phyloP scores from a whole-genome alignment of 2,329 filamentous ascomycete genomes.

The Fusarium zealandicum region DNA sequence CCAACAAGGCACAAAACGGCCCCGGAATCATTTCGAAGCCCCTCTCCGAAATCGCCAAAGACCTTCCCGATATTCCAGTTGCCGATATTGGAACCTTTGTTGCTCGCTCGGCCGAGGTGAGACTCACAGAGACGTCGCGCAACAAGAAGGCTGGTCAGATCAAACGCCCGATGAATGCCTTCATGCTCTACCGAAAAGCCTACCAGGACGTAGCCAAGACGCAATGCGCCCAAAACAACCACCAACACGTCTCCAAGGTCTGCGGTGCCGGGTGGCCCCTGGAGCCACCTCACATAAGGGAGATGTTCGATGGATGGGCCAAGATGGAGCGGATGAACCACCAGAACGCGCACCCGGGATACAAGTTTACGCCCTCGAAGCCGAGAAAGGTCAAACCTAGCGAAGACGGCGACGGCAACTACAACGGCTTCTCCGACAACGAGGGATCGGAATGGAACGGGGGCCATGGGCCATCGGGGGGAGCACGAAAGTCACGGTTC shows the following conservation, averaged over 20 bases:
- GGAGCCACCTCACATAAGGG: constrained; percentile 75
- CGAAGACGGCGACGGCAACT: constrained; percentile 20
- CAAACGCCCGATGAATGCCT: constrained; percentile 94
- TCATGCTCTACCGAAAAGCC: constrained; percentile 95
- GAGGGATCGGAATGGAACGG: constrained; percentile 36
- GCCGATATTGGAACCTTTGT: constrained; percentile 84
- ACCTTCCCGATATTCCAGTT: constrained; percentile 67
- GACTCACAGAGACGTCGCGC: constrained; percentile 69
- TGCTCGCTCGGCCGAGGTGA: constrained; percentile 70
- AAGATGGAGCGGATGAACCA: constrained; percentile 85
- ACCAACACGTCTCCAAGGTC: constrained; percentile 89
- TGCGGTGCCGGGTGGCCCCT: constrained; percentile 86
- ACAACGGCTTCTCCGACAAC: constrained; percentile 22
- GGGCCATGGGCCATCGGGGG: constrained; percentile 6
- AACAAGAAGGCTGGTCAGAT: constrained; percentile 78
- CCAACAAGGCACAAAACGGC: constrained; percentile 45
- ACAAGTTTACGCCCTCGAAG: constrained; percentile 93
- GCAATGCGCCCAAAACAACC: constrained; percentile 85
- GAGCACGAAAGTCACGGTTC: constrained; percentile 15
- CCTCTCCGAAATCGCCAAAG: constrained; percentile 73
- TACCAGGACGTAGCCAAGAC: constrained; percentile 87
- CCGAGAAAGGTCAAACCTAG: constrained; percentile 53
- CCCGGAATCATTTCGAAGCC: constrained; percentile 67
- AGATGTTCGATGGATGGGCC: constrained; percentile 80
- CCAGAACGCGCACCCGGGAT: constrained; percentile 82